Base-by-base conservation (phyloP, 768 basidiomycete species). In the Rhizopogon vesiculosus region DNA sequence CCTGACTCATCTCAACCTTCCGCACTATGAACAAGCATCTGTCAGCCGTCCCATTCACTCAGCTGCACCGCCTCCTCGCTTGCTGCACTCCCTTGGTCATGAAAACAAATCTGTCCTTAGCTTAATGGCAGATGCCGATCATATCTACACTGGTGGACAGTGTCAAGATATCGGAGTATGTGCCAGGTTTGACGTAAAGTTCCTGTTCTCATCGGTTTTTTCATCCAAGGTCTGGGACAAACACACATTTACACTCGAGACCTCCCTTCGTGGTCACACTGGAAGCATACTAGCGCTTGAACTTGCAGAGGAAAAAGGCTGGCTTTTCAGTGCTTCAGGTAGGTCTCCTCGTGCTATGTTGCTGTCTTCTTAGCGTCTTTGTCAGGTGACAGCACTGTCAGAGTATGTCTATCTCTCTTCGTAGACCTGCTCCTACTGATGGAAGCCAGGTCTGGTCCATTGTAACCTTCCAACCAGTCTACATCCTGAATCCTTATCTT, bases 291-390 rank as follows among this genome's bases (percentile, higher is more conserved):
- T 97, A 19, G 86, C 86, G 8, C 74, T 97, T 45, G 86, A 89
- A 62, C 81, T 89, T 58, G 88, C 86, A 7, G 71, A 80, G 53
- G 86, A 89, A 53, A 86, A 84, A 64, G 75, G 80, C 45, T 96
- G 93, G 93, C 66, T 97, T 28, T 90, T 97, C 64, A 96, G 93
- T 60, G 87, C 92, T 5, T 93, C 92, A 45, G 89, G 93, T 90
- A 67, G 56, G 79, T 62, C 10, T 53, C 35, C 0, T 29, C 13
- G 19, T 38, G 1, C 45, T 48, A 40, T 44, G 19, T 49, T 45
- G 39, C 16, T 16, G 5, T 38, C 40, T 28, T 13, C 45, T 54
- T 51, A 56, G 51, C 22, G 61, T 6, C 16, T 48, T 56, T 41
- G 49, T 10, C 52, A 93, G 93, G 91, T 12, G 93, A 95, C 60